These are phyloP conservation scores for Acorus calamus DNA, from an alignment of 106 monocot genomes.

Conservation along the genomic window DNA sequence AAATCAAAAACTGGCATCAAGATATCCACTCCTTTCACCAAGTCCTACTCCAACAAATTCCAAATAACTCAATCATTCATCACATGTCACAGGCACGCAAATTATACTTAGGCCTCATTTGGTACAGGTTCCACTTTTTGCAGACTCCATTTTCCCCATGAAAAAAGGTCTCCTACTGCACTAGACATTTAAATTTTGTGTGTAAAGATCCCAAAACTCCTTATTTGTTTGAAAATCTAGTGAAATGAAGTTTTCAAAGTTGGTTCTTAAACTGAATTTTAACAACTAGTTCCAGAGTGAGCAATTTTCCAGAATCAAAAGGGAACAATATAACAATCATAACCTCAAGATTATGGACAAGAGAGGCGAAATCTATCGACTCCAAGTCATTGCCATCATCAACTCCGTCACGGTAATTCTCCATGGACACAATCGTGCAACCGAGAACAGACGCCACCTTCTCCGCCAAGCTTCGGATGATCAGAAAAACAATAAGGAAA, in stretches of 20 bases:
- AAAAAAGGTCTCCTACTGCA: background rate
- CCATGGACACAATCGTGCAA: slow-evolving; percentile 85
- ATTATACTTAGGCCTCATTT: too few relatives aligned
- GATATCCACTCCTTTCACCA: slow-evolving; percentile 63
- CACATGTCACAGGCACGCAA: too few relatives aligned
- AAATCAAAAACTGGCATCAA: slow-evolving; percentile 86
- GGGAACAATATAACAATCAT: background rate
- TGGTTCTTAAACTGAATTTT: too few relatives aligned
- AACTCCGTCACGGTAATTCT: slow-evolving; percentile 68
- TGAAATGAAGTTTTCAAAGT: too few relatives aligned
- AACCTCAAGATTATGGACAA: slow-evolving; percentile 74
- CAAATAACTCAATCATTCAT: background rate
- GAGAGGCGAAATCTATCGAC: slow-evolving; percentile 64
- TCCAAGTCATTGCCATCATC: slow-evolving; percentile 85
- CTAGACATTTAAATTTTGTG: background rate
- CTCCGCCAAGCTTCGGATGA: slow-evolving; percentile 61
- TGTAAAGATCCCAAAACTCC: too few relatives aligned
- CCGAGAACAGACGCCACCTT: slow-evolving; percentile 90
- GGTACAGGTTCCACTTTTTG: too few relatives aligned
- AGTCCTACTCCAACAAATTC: slow-evolving; percentile 42
- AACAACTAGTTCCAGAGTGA: too few relatives aligned
- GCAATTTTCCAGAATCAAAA: too few relatives aligned
- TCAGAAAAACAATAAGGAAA: background rate
- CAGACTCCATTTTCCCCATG: background rate
- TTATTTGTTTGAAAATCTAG: too few relatives aligned